Conservation (phyloP, 2,329 filamentous ascomycete species). For the Penicillium glabrum region DNA sequence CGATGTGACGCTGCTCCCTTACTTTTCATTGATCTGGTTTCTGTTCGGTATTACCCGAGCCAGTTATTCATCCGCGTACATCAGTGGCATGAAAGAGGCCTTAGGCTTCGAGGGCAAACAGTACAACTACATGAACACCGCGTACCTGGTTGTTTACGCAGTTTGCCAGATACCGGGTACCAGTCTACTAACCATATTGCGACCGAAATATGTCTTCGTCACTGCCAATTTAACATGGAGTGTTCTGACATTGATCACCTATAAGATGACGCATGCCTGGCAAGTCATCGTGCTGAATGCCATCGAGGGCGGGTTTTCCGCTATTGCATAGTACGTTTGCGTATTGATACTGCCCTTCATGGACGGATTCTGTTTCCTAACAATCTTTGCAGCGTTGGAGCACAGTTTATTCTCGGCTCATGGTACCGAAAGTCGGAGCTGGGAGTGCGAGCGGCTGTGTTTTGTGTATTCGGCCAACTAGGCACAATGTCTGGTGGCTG, state of each 20-base stretch:
- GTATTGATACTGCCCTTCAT: background rate
- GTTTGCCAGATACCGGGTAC: conserved; percentile 49
- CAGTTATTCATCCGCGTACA: conserved; percentile 46
- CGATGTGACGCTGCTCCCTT: conserved; percentile 44
- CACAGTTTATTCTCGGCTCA: conserved; percentile 47
- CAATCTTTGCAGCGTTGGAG: conserved; percentile 34
- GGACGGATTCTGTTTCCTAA: background rate
- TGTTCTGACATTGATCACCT: conserved; percentile 46
- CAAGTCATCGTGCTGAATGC: conserved; percentile 48
- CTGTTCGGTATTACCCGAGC: conserved; percentile 48
- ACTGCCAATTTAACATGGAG: conserved; percentile 47
- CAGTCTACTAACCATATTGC: conserved; percentile 37
- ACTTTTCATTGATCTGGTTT: conserved; percentile 51
- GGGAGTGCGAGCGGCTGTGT: conserved; percentile 32
- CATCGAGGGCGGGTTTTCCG: conserved; percentile 47
- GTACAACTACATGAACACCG: conserved; percentile 43
- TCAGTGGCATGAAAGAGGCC: conserved; percentile 44
- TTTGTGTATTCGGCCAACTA: conserved; percentile 45
- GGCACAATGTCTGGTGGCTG: conserved; percentile 48
- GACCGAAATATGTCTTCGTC: conserved; percentile 47
- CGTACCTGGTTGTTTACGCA: conserved; percentile 42
- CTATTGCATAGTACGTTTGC: conserved; percentile 41
- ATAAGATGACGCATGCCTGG: conserved; percentile 43
- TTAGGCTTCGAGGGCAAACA: conserved; percentile 41
- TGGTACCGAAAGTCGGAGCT: conserved; percentile 49